Evolutionary conservation across 495 filamentous ascomycete species (phyloP).

Genomic region (Xylaria acuta): DNA sequence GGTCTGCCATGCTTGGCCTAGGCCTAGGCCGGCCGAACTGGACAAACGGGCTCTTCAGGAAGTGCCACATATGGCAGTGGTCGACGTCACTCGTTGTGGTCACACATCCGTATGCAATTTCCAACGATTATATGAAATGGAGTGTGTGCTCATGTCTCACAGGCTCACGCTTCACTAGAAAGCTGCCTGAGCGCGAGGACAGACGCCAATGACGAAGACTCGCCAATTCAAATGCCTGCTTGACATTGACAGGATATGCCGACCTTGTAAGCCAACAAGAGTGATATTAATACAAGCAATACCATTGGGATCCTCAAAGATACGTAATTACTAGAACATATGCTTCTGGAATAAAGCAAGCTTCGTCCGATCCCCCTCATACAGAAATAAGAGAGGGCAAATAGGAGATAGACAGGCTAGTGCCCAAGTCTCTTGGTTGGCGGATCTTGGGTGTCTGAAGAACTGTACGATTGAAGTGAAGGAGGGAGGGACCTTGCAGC

Average conservation of each 20-base stretch:
- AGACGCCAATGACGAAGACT: not conserved
- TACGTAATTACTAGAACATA: not conserved
- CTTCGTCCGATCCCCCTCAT: not conserved
- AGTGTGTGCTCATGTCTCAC: conserved; percentile 18
- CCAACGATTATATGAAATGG: not conserved
- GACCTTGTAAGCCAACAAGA: not conserved
- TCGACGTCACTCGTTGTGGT: conserved; percentile 23
- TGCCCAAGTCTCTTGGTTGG: not conserved
- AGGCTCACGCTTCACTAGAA: not conserved
- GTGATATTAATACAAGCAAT: not conserved
- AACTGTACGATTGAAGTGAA: not conserved
- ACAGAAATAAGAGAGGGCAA: not conserved
- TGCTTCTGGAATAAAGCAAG: not conserved
- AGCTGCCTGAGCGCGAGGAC: not conserved
- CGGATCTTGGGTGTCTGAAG: not conserved
- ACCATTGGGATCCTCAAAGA: not conserved
- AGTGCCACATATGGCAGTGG: conserved; percentile 9
- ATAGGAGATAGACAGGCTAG: not conserved
- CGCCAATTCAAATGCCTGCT: not conserved
- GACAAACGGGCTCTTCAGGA: not conserved
- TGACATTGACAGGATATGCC: not conserved
- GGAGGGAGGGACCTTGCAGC: conserved; percentile 24
- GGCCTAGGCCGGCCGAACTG: conserved; percentile 11
- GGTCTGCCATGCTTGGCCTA: not conserved
- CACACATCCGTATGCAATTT: conserved; percentile 15